Percentiles rank a stretch among this genome's conserved stretches.
Evolutionary conservation across 768 basidiomycete species (phyloP).

Genomic region (Amanita rimosa): DNA sequence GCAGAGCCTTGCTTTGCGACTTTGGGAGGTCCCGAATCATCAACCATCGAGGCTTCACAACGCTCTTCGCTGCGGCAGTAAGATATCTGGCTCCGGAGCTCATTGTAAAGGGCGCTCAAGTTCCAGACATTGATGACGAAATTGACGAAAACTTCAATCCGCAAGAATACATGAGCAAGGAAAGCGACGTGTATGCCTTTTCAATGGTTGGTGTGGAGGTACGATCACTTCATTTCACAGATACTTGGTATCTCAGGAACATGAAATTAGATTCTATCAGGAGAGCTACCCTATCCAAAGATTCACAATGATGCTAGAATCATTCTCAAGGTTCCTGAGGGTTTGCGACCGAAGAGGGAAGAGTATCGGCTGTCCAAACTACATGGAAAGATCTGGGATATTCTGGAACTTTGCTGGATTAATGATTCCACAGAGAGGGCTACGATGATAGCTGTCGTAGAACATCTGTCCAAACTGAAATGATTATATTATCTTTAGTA

Average conservation of each 20-base stretch:
- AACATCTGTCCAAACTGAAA: neutral
- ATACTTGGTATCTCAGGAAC: neutral
- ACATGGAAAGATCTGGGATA: neutral
- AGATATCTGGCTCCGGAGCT: constrained; percentile 53
- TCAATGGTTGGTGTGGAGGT: constrained; percentile 32
- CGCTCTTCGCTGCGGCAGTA: constrained; percentile 35
- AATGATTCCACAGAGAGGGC: neutral
- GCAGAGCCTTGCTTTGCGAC: constrained; percentile 45
- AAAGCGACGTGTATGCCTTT: constrained; percentile 51
- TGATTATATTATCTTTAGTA: neutral
- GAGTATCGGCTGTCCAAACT: neutral
- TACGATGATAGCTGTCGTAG: neutral
- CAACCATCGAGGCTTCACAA: constrained; percentile 25
- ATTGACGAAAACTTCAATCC: constrained; percentile 31
- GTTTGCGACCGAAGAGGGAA: neutral
- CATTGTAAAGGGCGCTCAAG: constrained; percentile 32
- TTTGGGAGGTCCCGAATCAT: constrained; percentile 51
- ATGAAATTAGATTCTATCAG: neutral
- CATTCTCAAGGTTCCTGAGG: neutral
- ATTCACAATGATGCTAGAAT: neutral
- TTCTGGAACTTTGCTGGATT: neutral
- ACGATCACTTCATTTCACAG: neutral
- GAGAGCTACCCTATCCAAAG: neutral
- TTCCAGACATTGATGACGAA: neutral
- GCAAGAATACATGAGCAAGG: constrained; percentile 14